phyloP scores from a whole-genome alignment of 495 filamentous ascomycete genomes.

The Xylaria flabelliformis region DNA sequence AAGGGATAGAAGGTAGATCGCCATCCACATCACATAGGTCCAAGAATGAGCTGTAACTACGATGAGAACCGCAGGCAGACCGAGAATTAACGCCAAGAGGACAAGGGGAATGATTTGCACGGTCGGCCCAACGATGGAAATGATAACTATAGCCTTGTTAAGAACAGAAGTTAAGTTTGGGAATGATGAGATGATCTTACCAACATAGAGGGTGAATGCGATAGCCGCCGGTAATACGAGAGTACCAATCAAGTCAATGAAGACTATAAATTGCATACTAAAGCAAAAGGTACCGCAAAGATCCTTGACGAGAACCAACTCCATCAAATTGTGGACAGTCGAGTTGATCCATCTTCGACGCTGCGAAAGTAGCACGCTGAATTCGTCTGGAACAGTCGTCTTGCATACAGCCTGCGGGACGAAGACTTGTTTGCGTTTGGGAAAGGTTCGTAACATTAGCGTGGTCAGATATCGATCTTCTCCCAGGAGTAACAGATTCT shows the following conservation, averaged over 20 bases:
- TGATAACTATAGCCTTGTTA: constrained; percentile 66
- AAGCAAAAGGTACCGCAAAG: constrained; percentile 99
- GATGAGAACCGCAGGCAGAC: constrained; percentile 90
- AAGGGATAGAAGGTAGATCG: constrained; percentile 90
- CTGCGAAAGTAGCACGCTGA: constrained; percentile 91
- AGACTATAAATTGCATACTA: constrained; percentile 99
- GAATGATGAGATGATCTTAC: constrained; percentile 56
- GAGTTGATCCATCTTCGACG: constrained; percentile 99
- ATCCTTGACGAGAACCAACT: constrained; percentile 93
- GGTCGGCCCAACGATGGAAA: constrained; percentile 80
- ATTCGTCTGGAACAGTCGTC: constrained; percentile 92
- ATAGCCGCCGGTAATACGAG: constrained; percentile 95
- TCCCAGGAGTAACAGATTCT: constrained; percentile 93
- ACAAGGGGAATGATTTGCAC: constrained; percentile 93
- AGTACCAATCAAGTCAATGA: constrained; percentile 93
- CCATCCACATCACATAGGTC: constrained; percentile 96
- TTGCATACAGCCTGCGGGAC: constrained; percentile 99
- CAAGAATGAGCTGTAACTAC: constrained; percentile 94
- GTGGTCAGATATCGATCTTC: constrained; percentile 98
- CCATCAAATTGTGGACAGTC: constrained; percentile 98
- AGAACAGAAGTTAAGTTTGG: neutral
- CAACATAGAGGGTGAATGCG: constrained; percentile 94
- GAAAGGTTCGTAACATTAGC: constrained; percentile 98
- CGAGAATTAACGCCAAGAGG: constrained; percentile 89
- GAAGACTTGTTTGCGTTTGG: constrained; percentile 98